Percentiles rank a stretch among this genome's conserved stretches.
phyloP scores from a whole-genome alignment of 176 grass and related monocot genomes.

The Pharus latifolius region DNA sequence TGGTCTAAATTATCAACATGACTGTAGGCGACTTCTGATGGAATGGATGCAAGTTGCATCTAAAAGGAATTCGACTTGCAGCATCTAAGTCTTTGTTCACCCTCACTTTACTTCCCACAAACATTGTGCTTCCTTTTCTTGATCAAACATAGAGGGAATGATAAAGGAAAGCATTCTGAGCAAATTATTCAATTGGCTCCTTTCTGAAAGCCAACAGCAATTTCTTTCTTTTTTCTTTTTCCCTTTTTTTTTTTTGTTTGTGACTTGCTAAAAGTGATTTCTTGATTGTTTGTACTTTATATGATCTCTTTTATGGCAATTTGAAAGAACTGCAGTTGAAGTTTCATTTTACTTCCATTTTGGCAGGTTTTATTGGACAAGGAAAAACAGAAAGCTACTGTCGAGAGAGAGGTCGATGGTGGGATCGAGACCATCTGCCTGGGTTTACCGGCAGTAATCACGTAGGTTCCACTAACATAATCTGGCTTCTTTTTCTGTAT shows the following conservation, averaged over 20 bases:
- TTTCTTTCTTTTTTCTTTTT: background rate
- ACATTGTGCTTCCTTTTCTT: background rate
- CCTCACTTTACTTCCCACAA: background rate
- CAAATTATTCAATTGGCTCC: background rate
- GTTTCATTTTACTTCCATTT: background rate
- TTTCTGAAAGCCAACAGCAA: background rate
- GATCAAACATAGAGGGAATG: background rate
- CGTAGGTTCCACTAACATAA: constrained; percentile 32
- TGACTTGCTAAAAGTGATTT: too few relatives aligned
- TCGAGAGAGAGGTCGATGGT: constrained; percentile 75
- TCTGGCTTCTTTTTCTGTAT: background rate
- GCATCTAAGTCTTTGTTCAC: background rate
- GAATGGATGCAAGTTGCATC: background rate
- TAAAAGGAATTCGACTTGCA: background rate
- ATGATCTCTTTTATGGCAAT: too few relatives aligned
- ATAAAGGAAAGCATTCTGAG: background rate
- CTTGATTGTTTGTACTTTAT: too few relatives aligned
- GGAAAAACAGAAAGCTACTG: constrained; percentile 58
- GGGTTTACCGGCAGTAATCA: constrained; percentile 88
- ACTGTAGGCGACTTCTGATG: background rate
- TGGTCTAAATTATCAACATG: background rate
- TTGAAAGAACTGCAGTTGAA: too few relatives aligned
- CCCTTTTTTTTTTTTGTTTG: background rate
- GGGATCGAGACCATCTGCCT: constrained; percentile 75
- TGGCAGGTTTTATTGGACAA: constrained; percentile 71